Percentiles rank a stretch among this genome's conserved stretches.
These are phyloP conservation scores for Corylus heterophylla DNA, from an alignment of 306 rosid genomes.

Conservation along the genomic window DNA sequence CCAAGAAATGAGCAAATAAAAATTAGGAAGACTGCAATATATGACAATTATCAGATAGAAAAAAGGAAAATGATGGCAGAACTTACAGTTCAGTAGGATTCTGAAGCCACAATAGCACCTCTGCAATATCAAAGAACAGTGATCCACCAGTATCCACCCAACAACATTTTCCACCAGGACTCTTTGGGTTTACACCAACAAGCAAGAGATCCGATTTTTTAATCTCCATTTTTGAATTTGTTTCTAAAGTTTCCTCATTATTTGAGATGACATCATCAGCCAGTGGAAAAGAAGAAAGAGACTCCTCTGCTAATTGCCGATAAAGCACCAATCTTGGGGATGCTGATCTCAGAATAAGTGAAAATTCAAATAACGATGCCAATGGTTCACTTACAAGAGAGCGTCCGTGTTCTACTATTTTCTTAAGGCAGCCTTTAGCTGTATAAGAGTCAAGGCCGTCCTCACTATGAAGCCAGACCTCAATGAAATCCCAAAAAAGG, in stretches of 20 bases:
- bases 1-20: conserved; percentile 15
- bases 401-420: conserved; percentile 47
- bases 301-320: conserved; percentile 72
- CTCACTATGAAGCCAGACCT: conserved; percentile 59
- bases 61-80: neutral
- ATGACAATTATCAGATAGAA: neutral
- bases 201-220: conserved; percentile 45
- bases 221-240: conserved; percentile 24
- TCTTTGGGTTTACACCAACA: conserved; percentile 46
- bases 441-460: conserved; percentile 39
- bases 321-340: conserved; percentile 85
- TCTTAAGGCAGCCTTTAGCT: conserved; percentile 71
- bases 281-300: conserved; percentile 79
- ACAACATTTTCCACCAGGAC: conserved; percentile 72
- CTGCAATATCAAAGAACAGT: conserved; percentile 60
- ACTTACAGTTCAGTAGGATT: conserved; percentile 51
- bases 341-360: conserved; percentile 83
- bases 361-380: conserved; percentile 76
- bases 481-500: conserved; percentile 76
- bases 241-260: conserved; percentile 36
- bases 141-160: conserved; percentile 84
- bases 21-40: conserved; percentile 5
- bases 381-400: conserved; percentile 63
- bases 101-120: conserved; percentile 57
- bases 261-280: conserved; percentile 50